phyloP scores from a whole-genome alignment of 1,284 basidiomycete genomes.

The Golubevia pallescens region DNA sequence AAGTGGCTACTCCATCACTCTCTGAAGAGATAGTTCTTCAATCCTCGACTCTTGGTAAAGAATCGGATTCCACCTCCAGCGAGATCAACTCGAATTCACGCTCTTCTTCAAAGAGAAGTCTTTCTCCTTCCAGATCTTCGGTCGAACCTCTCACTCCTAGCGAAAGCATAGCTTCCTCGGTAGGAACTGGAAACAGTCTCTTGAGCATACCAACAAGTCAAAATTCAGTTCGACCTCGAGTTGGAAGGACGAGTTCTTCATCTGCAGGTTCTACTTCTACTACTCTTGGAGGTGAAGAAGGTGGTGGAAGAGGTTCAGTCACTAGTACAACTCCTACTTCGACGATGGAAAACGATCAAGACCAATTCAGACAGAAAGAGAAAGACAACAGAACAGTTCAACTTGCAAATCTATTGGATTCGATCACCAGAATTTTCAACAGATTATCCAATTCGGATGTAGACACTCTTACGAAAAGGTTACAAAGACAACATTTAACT shows the following conservation, averaged over 20 bases:
- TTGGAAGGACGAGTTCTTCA: neutral
- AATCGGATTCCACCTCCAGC: neutral
- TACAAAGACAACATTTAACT: constrained; percentile 87
- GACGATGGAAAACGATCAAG: constrained; percentile 24
- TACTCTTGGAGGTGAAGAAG: neutral
- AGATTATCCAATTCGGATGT: constrained; percentile 83
- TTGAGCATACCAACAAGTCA: neutral
- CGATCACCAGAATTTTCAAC: constrained; percentile 73
- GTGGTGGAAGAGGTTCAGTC: constrained; percentile 2
- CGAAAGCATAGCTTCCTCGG: neutral
- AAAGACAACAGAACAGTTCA: constrained; percentile 48
- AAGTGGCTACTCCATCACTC: neutral
- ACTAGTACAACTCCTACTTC: constrained; percentile 63
- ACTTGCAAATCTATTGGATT: constrained; percentile 75
- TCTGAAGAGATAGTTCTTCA: neutral
- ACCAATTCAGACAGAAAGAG: neutral
- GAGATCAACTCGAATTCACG: constrained; percentile 3
- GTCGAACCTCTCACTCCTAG: neutral
- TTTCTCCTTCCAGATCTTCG: neutral
- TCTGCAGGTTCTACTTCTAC: constrained; percentile 5
- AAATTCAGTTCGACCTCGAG: neutral
- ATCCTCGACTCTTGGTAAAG: neutral
- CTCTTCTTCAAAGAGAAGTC: constrained; percentile 7
- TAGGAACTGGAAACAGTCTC: neutral
- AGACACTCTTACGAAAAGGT: constrained; percentile 81